Evolutionary conservation across 2,329 filamentous ascomycete species (phyloP).

Genomic region (Penicillium sp.): DNA sequence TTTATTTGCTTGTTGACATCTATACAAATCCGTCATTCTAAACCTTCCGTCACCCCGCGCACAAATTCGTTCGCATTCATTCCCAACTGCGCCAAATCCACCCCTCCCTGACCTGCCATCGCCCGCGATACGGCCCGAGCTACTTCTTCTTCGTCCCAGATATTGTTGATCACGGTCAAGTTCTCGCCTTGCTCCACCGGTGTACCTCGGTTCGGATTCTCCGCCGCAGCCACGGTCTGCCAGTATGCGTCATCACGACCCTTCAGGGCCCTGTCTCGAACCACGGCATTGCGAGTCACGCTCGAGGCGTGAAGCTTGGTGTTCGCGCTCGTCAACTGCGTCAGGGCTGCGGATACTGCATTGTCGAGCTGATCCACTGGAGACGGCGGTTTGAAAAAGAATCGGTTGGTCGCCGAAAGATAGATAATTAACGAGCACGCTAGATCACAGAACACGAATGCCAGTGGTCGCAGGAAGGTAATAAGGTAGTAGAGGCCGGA

Average conservation of each 20-base stretch:
- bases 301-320: slow-evolving; percentile 66
- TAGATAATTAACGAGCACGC: slow-evolving; percentile 63
- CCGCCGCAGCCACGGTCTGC: slow-evolving; percentile 53
- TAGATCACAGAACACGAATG: slow-evolving; percentile 61
- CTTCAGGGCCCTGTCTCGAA: slow-evolving; percentile 67
- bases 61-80: slow-evolving; percentile 44
- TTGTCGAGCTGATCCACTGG: slow-evolving; percentile 63
- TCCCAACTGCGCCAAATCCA: slow-evolving; percentile 41
- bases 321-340: slow-evolving; percentile 55
- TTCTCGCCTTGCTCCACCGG: slow-evolving; percentile 60
- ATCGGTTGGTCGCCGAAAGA: slow-evolving; percentile 72
- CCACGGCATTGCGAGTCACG: slow-evolving; percentile 72
- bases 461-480: slow-evolving; percentile 57
- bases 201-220: slow-evolving; percentile 49
- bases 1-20: neutral
- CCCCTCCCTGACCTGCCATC: slow-evolving; percentile 61
- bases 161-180: slow-evolving; percentile 49
- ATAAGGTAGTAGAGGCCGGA: slow-evolving; percentile 38
- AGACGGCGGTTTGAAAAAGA: slow-evolving; percentile 60
- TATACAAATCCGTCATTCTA: slow-evolving; percentile 27
- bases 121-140: slow-evolving; percentile 63
- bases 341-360: slow-evolving; percentile 43
- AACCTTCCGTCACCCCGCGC: slow-evolving; percentile 37
- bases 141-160: slow-evolving; percentile 66
- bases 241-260: slow-evolving; percentile 67